Evolutionary conservation across 139 green algal species (phyloP), one percentile per base, ranked within the genome.

Genomic region (Chlorella sp.): DNA sequence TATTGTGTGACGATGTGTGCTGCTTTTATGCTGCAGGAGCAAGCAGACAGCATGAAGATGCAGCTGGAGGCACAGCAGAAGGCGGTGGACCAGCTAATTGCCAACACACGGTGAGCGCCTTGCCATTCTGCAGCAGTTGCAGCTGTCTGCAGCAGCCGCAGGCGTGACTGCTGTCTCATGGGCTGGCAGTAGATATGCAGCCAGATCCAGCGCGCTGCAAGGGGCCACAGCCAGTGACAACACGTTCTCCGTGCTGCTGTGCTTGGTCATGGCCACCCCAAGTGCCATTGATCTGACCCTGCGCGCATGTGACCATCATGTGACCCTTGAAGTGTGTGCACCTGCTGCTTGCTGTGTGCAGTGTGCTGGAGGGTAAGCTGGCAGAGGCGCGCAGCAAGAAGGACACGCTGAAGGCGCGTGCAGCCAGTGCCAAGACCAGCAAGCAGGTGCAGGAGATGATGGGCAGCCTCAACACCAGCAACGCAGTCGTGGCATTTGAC

Each of bases 321-420:
- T n/a, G n/a, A n/a, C n/a, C n/a, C n/a, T n/a, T n/a, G 49, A 60
- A 14, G 14, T 60, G 49, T n/a, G n/a, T n/a, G n/a, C n/a, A n/a
- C n/a, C n/a, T n/a, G n/a, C 10, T 33, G 60, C 35, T 30, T 65
- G 50, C 72, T 85, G 82, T 35, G 83, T 89, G 55, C 81, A 62
- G n/a, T n/a, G n/a, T n/a, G n/a, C n/a, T n/a, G n/a, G 93, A 97
- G 86, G 67, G 60, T 50, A 97, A 97, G 86, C 83, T 97, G 50
- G 69, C 82, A 35, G 95, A 98, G 81, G 95, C 96, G 10, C 94
- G 93, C 76, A 88, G 83, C 77, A 99, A 99, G 89, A 99, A 99
- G 88, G 95, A 99, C 84, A 99, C 95, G 3, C 84, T 99, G 29
- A 99, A 99, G 87, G 96, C 96, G 33, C 89, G 96, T 42, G 95